Conservation (phyloP, 345 rosid species). For the Gossypium bickii region DNA sequence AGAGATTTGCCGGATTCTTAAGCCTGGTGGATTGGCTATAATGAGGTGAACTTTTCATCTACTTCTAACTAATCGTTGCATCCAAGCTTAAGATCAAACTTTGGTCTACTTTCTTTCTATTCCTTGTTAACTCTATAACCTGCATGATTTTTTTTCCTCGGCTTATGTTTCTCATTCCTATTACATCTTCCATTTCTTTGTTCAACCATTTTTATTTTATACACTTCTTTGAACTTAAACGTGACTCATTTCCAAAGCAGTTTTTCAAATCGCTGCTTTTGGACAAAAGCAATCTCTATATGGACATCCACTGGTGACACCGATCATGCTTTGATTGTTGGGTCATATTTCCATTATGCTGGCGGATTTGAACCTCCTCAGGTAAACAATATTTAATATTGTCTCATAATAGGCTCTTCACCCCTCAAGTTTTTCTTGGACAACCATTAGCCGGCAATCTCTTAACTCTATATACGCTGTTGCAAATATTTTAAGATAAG, state of each 20-base stretch:
- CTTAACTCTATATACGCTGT: not conserved
- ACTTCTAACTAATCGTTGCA: not conserved
- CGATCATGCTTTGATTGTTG: slow-evolving; percentile 79
- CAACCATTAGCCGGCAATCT: not conserved
- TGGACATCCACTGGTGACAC: slow-evolving; percentile 93
- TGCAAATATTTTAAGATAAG: not conserved
- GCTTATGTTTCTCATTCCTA: not conserved
- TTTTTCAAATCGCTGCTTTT: slow-evolving; percentile 86
- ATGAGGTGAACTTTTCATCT: slow-evolving; percentile 51
- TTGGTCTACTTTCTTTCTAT: not conserved
- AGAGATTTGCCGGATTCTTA: slow-evolving; percentile 74
- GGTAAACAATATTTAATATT: slow-evolving; percentile 29
- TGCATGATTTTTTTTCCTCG: not conserved
- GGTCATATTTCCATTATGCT: slow-evolving; percentile 82
- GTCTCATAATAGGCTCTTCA: not conserved
- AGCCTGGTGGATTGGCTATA: slow-evolving; percentile 78
- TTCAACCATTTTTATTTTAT: not conserved
- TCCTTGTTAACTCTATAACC: not conserved
- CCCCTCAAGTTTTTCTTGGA: not conserved
- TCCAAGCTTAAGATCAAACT: not conserved
- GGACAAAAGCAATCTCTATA: slow-evolving; percentile 87
- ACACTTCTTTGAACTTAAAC: not conserved
- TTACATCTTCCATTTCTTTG: not conserved
- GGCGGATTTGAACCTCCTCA: slow-evolving; percentile 90
- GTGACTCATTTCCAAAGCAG: slow-evolving; percentile 30